Evolutionary conservation across 345 rosid genomes (phyloP).

Genomic region (Populus deltoides): DNA sequence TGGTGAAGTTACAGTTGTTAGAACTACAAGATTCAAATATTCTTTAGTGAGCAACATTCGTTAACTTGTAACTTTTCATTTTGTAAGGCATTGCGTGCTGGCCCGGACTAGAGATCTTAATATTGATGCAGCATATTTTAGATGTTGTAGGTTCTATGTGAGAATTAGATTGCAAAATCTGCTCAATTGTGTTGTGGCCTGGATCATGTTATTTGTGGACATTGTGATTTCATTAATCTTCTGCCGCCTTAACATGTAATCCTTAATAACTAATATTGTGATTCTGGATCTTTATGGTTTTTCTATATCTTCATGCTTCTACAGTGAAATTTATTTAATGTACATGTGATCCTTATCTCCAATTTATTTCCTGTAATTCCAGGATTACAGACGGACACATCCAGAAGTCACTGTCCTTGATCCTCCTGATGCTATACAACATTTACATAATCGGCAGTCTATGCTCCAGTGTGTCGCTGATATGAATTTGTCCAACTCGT

Average conservation of each 20-base stretch:
- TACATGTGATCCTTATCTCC: not conserved
- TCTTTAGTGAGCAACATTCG: not conserved
- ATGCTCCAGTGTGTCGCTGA: slow-evolving; percentile 84
- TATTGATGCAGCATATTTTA: not conserved
- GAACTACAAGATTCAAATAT: not conserved
- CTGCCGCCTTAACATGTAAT: not conserved
- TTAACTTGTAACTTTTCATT: not conserved
- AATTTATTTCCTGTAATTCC: slow-evolving; percentile 13
- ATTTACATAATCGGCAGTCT: slow-evolving; percentile 66
- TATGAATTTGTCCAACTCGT: slow-evolving; percentile 54
- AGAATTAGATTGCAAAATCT: not conserved
- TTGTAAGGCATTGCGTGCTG: not conserved
- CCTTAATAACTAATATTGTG: not conserved
- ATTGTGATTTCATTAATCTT: not conserved
- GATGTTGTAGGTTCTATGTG: not conserved
- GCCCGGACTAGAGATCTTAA: not conserved
- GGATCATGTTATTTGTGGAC: not conserved
- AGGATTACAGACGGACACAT: slow-evolving; percentile 65
- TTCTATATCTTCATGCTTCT: not conserved
- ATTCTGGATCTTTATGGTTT: not conserved
- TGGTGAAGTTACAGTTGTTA: not conserved
- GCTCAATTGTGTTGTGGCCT: not conserved
- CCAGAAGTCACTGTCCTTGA: slow-evolving; percentile 85
- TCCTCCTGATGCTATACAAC: slow-evolving; percentile 81
- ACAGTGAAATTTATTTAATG: not conserved